Percentiles rank a stretch among this genome's conserved stretches.
Conservation (phyloP, 176 grass and related monocot genomes). For the Eleusine coracana region DNA sequence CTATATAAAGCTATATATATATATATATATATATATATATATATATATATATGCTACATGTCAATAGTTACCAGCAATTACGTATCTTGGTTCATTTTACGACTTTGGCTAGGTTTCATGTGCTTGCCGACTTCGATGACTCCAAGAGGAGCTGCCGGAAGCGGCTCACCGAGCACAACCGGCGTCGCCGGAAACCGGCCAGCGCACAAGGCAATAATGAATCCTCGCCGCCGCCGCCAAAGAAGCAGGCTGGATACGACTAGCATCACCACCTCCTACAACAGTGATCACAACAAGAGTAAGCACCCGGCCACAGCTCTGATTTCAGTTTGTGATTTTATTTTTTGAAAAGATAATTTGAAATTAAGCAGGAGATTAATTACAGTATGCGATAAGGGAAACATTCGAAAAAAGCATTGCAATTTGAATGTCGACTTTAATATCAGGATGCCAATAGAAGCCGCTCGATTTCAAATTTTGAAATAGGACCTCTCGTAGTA, state of each 20-base stretch:
- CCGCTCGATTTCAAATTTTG: too few relatives aligned
- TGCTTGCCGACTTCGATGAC: constrained; percentile 67
- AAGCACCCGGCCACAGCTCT: not conserved
- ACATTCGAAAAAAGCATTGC: not conserved
- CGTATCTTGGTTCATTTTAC: not conserved
- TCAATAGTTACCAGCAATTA: not conserved
- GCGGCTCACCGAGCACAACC: constrained; percentile 77
- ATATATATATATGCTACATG: not conserved
- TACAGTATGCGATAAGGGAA: not conserved
- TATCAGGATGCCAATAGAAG: too few relatives aligned
- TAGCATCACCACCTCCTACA: constrained; percentile 24
- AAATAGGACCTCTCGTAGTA: too few relatives aligned
- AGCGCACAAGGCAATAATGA: constrained; percentile 6
- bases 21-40: not conserved
- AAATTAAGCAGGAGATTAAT: not conserved
- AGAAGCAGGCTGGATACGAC: constrained; percentile 23
- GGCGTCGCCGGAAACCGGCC: constrained; percentile 61
- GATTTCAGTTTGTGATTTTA: not conserved
- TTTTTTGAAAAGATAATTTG: not conserved
- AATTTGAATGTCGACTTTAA: not conserved
- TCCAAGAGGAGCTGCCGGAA: constrained; percentile 72
- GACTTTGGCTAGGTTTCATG: constrained; percentile 61
- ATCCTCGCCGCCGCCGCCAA: constrained; percentile 19
- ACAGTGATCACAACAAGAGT: constrained; percentile 43
- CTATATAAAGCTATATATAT: not conserved